Base-by-base conservation (phyloP, 257 asterid species). In the Asclepias syriaca region DNA sequence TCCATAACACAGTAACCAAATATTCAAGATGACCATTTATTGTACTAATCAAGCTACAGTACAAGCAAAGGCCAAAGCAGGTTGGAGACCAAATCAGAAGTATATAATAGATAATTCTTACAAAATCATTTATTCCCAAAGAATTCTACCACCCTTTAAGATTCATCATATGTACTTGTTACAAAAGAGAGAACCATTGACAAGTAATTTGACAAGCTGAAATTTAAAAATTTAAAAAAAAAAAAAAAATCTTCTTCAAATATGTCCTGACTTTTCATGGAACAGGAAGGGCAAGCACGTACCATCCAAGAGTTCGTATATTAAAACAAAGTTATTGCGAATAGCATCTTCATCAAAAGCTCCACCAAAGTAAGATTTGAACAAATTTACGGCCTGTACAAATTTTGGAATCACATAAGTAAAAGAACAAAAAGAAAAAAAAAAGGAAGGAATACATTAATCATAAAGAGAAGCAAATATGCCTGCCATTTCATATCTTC, bases 331-430 rank as follows among this genome's bases (percentile, higher is more conserved):
- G 74, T 95, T 95, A 77, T 95, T 95, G 82, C 99, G 99, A 65
- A 95, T 95, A 53, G 99, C 98, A 82, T 92, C 99, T 82, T 95
- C 99, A 78, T 95, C 99, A 77, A 95, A 95, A 73, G 98, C 91
- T 68, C 99, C 98, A 34, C 99, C 98, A 59, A 95, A 95, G 81
- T 95, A 95, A 56, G 99, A 92, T 76, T 95, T 95, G 79, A 95
- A 95, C 78, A 95, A 85, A 71, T 88, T 78, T 79, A 95, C 98
- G 65, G 99, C 99, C 99, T 95, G 96, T 84, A 59, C 22, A 65
- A 71, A 12, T 18, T 22, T 43, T 22, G 48, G 40, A 9, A 34
- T 29, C 58, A 40, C 21, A 29, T 64, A 48, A 68, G 24, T 16
- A n/a, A 68, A 67, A 49, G 10, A 43, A 34, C 58, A 40, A 13